These are phyloP conservation scores for Ogataea kodamae DNA, from an alignment of 805 yeast genomes.

Conservation along the genomic window DNA sequence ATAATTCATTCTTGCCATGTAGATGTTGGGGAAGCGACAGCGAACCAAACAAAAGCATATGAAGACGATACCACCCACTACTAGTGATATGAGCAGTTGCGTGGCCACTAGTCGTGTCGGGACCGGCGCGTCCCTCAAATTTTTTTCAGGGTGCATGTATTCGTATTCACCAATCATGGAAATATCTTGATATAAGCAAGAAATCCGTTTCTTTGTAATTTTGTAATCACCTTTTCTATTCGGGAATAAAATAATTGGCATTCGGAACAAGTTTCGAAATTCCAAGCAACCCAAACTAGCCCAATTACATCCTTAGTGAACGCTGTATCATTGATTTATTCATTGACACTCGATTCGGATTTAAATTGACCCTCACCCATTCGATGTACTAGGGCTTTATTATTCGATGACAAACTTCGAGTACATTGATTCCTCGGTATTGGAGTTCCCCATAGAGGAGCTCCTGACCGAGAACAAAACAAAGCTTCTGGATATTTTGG, in stretches of 20 bases:
- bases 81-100: slow-evolving; percentile 67
- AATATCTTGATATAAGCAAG: slow-evolving; percentile 1
- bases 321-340: no score
- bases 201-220: neutral
- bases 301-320: no score
- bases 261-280: no score
- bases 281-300: no score
- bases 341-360: no score
- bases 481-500: slow-evolving; percentile 31
- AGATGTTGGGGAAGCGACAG: slow-evolving; percentile 72
- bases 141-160: slow-evolving; percentile 19
- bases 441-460: slow-evolving; percentile 19
- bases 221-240: slow-evolving; percentile 5
- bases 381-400: no score
- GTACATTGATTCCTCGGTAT: slow-evolving; percentile 3
- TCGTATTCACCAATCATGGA: slow-evolving; percentile 20
- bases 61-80: slow-evolving; percentile 68
- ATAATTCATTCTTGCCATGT: slow-evolving; percentile 71
- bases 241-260: slow-evolving; percentile 4
- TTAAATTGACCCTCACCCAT: no score
- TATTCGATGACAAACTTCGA: slow-evolving; percentile 9
- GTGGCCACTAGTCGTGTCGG: slow-evolving; percentile 62
- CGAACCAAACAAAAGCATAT: slow-evolving; percentile 67
- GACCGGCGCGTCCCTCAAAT: slow-evolving; percentile 31
- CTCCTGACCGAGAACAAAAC: slow-evolving; percentile 22